Evolutionary conservation across 2,329 filamentous ascomycete species (phyloP).

Genomic region (Stachybotrys echinatus): DNA sequence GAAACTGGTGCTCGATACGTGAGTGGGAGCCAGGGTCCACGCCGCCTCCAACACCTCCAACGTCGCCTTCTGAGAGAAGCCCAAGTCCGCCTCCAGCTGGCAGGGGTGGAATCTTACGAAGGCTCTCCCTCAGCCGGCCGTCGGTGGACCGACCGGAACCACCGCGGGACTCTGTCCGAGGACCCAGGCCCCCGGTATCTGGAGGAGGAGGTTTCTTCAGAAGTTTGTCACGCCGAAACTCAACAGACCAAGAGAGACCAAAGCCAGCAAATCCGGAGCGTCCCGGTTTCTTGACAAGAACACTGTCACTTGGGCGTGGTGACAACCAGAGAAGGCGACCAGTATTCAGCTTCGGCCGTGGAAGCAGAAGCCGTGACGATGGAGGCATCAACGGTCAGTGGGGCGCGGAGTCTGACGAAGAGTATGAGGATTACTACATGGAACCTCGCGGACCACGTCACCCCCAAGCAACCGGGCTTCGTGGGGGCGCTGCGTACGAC

Average conservation of each 20-base stretch:
- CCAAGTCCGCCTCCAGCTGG: conserved; percentile 30
- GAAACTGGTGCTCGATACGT: conserved; percentile 94
- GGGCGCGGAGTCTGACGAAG: conserved; percentile 13
- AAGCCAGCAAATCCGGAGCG: conserved; percentile 9
- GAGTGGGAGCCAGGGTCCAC: conserved; percentile 76
- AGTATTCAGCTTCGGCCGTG: conserved; percentile 35
- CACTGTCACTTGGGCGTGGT: conserved; percentile 55
- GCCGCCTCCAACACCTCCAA: conserved; percentile 62
- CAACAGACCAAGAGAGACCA: conserved; percentile 28
- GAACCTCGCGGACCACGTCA: conserved; percentile 12
- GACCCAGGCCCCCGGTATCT: conserved; percentile 45
- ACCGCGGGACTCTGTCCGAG: conserved; percentile 29
- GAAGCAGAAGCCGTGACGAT: conserved; percentile 36
- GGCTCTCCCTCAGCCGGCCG: conserved; percentile 36
- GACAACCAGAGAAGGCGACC: conserved; percentile 39
- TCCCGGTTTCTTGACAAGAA: conserved; percentile 41
- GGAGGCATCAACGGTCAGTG: conserved; percentile 53
- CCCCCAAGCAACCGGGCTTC: conserved; percentile 23
- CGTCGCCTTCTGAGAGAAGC: conserved; percentile 38
- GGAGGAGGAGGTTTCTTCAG: conserved; percentile 38
- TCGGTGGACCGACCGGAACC: conserved; percentile 30
- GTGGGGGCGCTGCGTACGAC: conserved; percentile 35
- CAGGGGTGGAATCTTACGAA: conserved; percentile 35
- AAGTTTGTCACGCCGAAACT: conserved; percentile 30
- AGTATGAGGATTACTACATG: conserved; percentile 27